Percentiles rank a stretch among this genome's conserved stretches.
Evolutionary conservation across 164 flowering plant species (phyloP).

Genomic region (Berberis thunbergii): DNA sequence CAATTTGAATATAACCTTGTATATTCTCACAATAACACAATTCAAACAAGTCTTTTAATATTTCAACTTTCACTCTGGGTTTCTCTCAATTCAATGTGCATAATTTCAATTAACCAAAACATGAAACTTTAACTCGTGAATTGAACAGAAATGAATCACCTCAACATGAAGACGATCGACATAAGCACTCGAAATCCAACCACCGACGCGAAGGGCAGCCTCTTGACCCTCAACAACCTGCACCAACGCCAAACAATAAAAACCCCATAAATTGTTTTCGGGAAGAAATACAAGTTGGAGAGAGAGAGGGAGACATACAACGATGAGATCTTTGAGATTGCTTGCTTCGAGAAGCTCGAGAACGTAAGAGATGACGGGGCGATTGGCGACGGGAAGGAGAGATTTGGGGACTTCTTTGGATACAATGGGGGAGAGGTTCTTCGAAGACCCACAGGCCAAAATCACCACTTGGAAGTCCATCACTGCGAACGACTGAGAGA

Average conservation of each 20-base stretch:
- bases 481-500: too few species aligned
- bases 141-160: constrained; percentile 23
- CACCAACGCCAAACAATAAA: too few species aligned
- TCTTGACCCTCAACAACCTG: constrained; percentile 93
- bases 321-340: constrained; percentile 77
- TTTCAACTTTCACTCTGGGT: too few species aligned
- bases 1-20: too few species aligned
- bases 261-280: background rate
- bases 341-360: constrained; percentile 72
- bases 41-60: too few species aligned
- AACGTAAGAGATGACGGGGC: constrained; percentile 77
- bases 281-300: background rate
- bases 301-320: constrained; percentile 33
- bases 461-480: constrained; percentile 50
- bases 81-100: too few species aligned
- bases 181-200: constrained; percentile 74
- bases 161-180: constrained; percentile 78
- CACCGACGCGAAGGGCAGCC: constrained; percentile 58
- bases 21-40: too few species aligned
- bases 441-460: constrained; percentile 72
- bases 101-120: background rate
- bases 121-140: background rate
- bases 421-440: constrained; percentile 61
- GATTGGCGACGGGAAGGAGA: constrained; percentile 86
- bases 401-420: constrained; percentile 87